Base-by-base conservation (phyloP, 148 eudicot species). In the Fagopyrum homotropicum region DNA sequence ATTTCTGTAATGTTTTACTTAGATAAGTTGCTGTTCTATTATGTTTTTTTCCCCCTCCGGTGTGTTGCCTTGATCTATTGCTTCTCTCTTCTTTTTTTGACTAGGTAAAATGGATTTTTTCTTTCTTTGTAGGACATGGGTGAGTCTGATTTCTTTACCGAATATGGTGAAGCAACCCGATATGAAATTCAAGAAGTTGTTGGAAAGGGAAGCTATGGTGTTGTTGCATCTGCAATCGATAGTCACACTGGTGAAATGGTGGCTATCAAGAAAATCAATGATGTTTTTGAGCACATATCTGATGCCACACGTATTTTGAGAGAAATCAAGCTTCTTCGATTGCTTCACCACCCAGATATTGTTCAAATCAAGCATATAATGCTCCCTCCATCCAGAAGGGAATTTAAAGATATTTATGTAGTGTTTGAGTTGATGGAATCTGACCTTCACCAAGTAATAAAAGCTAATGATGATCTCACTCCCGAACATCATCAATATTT, bases 151-250 rank as follows among this genome's bases (percentile, higher is more conserved):
- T 88, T 88, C 75, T 88, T 88, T 83, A 88, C 92, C 0, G 92
- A 88, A 68, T 88, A 88, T 79, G 89, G 92, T 57, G 92, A 88
- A 78, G 92, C 92, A 44, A 86, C 82, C 77, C 80, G 82, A 45
- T 88, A 88, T 45, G 88, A 88, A 81, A 86, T 88, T 75, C 86
- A 83, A 77, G 92, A 88, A 75, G 88, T 88, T 55, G 83, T 88
- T 64, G 92, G 92, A 45, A 88, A 88, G 81, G 92, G 92, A 59
- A 88, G 92, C 73, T 86, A 88, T 80, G 89, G 92, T 40, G 88
- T 88, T 74, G 92, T 88, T 60, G 92, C 92, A 69, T 83, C 89
- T 77, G 92, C 92, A 59, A 84, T 86, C 30, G 92, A 88, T 77
- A 86, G 86, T 75, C 92, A 88, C 75, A 88, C 92, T 4, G 89